These are phyloP conservation scores for Aspergillus diversus DNA, from an alignment of 495 filamentous ascomycete genomes.

Conservation along the genomic window DNA sequence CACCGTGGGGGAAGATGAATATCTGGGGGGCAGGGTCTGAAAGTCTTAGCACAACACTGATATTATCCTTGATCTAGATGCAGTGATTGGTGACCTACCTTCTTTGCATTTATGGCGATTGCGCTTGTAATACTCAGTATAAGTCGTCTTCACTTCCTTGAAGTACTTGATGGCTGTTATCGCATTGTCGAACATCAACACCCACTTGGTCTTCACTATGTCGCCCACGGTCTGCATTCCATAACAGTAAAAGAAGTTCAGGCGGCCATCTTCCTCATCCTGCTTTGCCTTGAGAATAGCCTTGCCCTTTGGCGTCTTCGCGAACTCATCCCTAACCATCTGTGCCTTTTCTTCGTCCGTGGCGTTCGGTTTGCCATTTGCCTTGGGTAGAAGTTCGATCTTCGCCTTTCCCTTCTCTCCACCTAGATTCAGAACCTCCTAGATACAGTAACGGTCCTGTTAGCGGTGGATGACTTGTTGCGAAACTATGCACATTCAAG, in stretches of 20 bases:
- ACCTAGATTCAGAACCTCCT: not conserved
- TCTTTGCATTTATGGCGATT: not conserved
- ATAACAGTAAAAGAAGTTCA: not conserved
- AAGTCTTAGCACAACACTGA: not conserved
- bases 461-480: not conserved
- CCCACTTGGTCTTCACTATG: not conserved
- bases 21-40: not conserved
- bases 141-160: not conserved
- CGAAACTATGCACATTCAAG: not conserved
- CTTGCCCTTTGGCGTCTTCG: not conserved
- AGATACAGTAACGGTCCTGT: not conserved
- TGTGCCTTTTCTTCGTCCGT: not conserved
- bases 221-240: slow-evolving; percentile 1
- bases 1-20: not conserved
- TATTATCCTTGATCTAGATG: not conserved
- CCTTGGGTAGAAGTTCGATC: not conserved
- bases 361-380: not conserved
- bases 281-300: not conserved
- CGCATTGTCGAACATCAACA: not conserved
- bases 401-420: not conserved
- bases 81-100: not conserved
- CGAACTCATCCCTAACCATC: not conserved
- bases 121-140: not conserved
- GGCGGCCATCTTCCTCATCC: not conserved
- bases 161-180: not conserved